Evolutionary conservation across 108 stramenopile genomes (phyloP).

Genomic region (Nitzschia sp.): DNA sequence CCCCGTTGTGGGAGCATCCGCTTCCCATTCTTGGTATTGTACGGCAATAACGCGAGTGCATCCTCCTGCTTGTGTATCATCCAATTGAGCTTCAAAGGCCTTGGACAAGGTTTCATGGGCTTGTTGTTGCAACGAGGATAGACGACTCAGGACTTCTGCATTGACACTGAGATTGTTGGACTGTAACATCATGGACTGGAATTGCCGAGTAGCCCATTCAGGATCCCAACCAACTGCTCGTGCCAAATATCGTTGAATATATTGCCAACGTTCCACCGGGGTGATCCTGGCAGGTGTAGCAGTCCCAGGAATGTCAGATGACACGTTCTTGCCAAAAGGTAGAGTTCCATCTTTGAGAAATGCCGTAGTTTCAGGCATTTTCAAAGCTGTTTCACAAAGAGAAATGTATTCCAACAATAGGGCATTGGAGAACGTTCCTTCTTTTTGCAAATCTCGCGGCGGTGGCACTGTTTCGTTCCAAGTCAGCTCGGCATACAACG

Average conservation of each 20-base stretch:
- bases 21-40: constrained; percentile 49
- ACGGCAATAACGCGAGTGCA: constrained; percentile 66
- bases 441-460: constrained; percentile 12
- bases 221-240: constrained; percentile 64
- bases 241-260: constrained; percentile 53
- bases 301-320: neutral
- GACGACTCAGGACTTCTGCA: constrained; percentile 18
- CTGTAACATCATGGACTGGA: constrained; percentile 43
- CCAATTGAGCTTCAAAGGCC: constrained; percentile 25
- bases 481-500: constrained; percentile 29
- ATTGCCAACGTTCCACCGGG: constrained; percentile 45
- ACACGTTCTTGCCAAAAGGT: constrained; percentile 20
- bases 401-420: constrained; percentile 59
- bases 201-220: constrained; percentile 39
- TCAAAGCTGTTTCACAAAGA: constrained; percentile 47
- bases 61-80: constrained; percentile 52
- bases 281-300: constrained; percentile 11
- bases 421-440: constrained; percentile 27
- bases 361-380: constrained; percentile 34
- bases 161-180: constrained; percentile 1
- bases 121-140: constrained; percentile 39
- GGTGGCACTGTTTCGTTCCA: neutral
- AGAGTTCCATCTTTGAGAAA: constrained; percentile 35
- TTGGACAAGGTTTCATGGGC: constrained; percentile 41
- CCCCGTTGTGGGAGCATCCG: constrained; percentile 12